Evolutionary conservation across 257 asterid species (phyloP).

Genomic region (Salvia splendens): DNA sequence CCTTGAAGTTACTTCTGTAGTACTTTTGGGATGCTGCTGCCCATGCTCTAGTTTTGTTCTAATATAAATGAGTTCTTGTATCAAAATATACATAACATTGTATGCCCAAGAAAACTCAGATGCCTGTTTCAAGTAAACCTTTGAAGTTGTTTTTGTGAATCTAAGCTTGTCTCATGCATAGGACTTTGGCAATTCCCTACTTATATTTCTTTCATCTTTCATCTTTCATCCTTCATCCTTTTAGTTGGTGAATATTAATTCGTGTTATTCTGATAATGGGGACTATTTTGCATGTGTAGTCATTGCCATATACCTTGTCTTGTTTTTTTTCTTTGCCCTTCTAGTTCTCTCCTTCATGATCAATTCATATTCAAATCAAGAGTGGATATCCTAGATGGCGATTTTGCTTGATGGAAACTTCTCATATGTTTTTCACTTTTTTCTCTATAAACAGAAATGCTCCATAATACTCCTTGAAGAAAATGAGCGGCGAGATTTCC

Average conservation of each 20-base stretch:
- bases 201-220: neutral
- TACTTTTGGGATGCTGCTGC: constrained; percentile 10
- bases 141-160: neutral
- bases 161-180: constrained; percentile 1
- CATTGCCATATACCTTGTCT: constrained; percentile 4
- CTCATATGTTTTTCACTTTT: constrained; percentile 22
- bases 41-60: constrained; percentile 4
- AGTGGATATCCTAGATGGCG: constrained; percentile 16
- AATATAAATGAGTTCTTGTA: too few species aligned
- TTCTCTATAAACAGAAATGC: constrained; percentile 55
- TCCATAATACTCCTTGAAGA: constrained; percentile 72
- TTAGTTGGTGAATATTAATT: neutral
- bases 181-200: neutral
- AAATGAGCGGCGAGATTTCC: constrained; percentile 44
- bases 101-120: neutral
- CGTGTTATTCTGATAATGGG: neutral
- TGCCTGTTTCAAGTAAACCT: constrained; percentile 10
- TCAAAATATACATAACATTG: neutral
- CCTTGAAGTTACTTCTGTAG: neutral
- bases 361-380: constrained; percentile 12
- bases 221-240: neutral
- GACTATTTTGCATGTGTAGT: constrained; percentile 8
- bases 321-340: neutral
- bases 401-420: constrained; percentile 24
- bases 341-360: constrained; percentile 12